Base-by-base conservation (phyloP, 140 eudicot species). In the Anethum foeniculum region DNA sequence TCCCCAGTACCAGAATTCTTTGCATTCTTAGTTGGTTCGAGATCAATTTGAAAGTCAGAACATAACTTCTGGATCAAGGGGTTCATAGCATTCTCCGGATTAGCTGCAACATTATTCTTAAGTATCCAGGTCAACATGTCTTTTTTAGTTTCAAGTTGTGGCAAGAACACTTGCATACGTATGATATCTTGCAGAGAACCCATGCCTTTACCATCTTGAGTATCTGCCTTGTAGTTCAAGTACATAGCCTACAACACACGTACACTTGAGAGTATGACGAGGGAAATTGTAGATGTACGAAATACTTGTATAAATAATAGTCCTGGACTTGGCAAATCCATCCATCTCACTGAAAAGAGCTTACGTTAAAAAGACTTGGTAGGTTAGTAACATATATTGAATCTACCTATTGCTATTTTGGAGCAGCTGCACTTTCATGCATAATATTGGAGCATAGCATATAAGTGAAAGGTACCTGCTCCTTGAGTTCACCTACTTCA, bases 221-320 rank as follows among this genome's bases (percentile, higher is more conserved):
- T 81, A 83, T 27, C 76, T 54, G 67, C 89, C 7, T 48, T 79
- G 27, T 84, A 90, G 56, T 90, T 94, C 81, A 94, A 87, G 90
- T 90, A 94, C 32, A 94, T 97, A 84, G 91, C 97, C 99, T 94
- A 82, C 18, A 62, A 81, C 27, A 51, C n/a, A 74, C 3, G 41
- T 44, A 23, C 27, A 30, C 48, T 27, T 52, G 46, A 36, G 74
- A 36, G 28, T 52, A 48, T 69, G 51, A 68, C 51, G 77, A n/a
- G 54, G 6, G 46, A n/a, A 41, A 41, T 19, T 13, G 41, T 27
- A 68, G 32, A 43, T 6, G 21, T 1, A 28, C 18, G 8, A 27
- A 64, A 64, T 64, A n/a, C 38, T 64, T 9, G 9, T 6, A 19
- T 6, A 54, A 46, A 46, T 46, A 46, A 46, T 46, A 46, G 18